Percentiles rank a stretch among this genome's conserved stretches.
These are phyloP conservation scores for Dendrobium officinale DNA, from an alignment of 106 monocot species.

Conservation along the genomic window DNA sequence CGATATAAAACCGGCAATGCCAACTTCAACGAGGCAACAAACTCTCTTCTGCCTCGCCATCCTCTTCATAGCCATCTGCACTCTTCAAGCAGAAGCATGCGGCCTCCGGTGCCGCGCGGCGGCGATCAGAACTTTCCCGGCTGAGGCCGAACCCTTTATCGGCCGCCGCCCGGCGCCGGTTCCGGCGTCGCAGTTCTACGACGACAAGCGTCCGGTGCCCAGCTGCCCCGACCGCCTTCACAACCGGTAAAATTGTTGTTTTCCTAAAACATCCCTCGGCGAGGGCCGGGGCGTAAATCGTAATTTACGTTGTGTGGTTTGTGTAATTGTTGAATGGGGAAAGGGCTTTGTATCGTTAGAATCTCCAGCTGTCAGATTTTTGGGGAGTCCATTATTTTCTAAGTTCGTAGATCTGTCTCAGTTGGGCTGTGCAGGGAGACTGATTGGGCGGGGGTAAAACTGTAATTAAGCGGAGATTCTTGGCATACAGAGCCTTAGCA, in stretches of 20 bases:
- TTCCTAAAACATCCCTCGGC: not conserved
- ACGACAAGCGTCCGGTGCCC: slow-evolving; percentile 29
- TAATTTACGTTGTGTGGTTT: not conserved
- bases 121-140: not conserved
- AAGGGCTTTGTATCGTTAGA: slow-evolving; percentile 21
- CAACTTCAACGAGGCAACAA: not conserved
- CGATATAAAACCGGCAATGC: not conserved
- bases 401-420: not conserved
- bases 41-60: not conserved
- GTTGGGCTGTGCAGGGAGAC: not conserved
- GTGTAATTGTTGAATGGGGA: not conserved
- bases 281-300: not conserved
- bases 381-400: not conserved
- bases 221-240: slow-evolving; percentile 45
- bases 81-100: not conserved
- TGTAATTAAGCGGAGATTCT: slow-evolving; percentile 26
- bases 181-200: slow-evolving; percentile 9
- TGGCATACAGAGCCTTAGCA: slow-evolving; percentile 15
- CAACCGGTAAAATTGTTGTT: slow-evolving; percentile 21
- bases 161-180: not conserved
- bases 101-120: not conserved
- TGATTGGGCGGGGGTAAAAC: not conserved
- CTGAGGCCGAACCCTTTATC: not conserved
- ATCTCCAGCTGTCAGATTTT: slow-evolving; percentile 10
- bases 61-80: not conserved